phyloP scores from a whole-genome alignment of 108 stramenopile species.

The Epipyxis sp. region DNA sequence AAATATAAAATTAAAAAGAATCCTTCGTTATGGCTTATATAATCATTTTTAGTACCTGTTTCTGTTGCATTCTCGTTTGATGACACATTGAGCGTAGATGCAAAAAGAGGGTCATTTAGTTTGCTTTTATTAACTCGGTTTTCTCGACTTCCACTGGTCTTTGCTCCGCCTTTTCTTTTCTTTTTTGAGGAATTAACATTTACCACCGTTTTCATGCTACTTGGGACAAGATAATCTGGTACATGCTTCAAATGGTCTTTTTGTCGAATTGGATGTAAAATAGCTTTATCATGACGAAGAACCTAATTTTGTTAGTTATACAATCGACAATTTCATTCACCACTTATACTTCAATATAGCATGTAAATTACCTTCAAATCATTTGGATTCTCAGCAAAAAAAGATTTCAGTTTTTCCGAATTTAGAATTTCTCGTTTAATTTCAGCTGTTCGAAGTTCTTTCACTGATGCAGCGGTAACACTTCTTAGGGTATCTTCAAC shows the following conservation, averaged over 20 bases:
- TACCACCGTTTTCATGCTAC: constrained; percentile 80
- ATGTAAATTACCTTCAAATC: constrained; percentile 79
- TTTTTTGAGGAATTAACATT: constrained; percentile 66
- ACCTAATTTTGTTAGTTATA: constrained; percentile 42
- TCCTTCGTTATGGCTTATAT: constrained; percentile 75
- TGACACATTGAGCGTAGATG: constrained; percentile 5
- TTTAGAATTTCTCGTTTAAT: constrained; percentile 87
- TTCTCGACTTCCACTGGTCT: constrained; percentile 34
- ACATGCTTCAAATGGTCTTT: constrained; percentile 66
- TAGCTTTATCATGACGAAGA: constrained; percentile 53
- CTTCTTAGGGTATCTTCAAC: constrained; percentile 86
- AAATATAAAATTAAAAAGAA: too few species aligned
- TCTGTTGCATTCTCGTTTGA: constrained; percentile 43
- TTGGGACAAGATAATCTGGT: constrained; percentile 86
- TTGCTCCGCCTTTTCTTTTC: constrained; percentile 64
- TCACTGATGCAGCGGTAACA: constrained; percentile 75
- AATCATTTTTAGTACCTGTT: constrained; percentile 79
- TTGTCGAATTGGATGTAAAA: constrained; percentile 48
- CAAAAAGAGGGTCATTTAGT: too few species aligned
- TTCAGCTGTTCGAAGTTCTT: constrained; percentile 86
- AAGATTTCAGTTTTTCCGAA: constrained; percentile 77
- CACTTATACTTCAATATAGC: constrained; percentile 38
- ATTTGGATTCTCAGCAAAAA: constrained; percentile 90
- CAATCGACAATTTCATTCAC: not conserved
- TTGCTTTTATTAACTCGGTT: too few species aligned